Base-by-base conservation (phyloP, 2,329 filamentous ascomycete species). In the Sarocladium oryzae region DNA sequence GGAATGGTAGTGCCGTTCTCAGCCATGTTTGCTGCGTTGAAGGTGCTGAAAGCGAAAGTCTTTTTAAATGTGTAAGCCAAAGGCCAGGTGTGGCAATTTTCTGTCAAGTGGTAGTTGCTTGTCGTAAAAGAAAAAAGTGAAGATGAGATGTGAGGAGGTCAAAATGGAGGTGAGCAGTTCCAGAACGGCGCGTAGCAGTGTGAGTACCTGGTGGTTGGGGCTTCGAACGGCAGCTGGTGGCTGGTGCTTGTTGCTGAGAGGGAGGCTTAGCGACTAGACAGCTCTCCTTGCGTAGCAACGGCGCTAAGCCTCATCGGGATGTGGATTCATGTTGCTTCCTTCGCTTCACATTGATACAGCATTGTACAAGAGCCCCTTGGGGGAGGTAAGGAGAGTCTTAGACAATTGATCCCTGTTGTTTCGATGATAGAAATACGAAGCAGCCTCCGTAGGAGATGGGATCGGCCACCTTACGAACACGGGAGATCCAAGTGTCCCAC, bases 1-100 rank as follows among this genome's bases (percentile, higher is more conserved):
- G 76, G 69, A 64, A 73, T 65, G 56, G 73, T 74, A 58, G 71
- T 63, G 57, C 69, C 69, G 70, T 76, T 78, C 58, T 75, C 70
- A 62, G 76, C 68, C 76, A 81, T 77, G 59, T 51, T 60, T 54
- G 52, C 52, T 53, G 60, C 52, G 24, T 53, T 50, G 21, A 8
- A 37, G 36, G 40, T 43, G 45, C 23, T 53, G 51, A 23, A 55
- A 52, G 37, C 38, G 26, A 21, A 35, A n/a, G n/a, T 38, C 13
- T 16, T 41, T 38, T 49, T 24, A 35, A 43, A 15, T 4, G 13
- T 49, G 9, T 26, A 16, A 30, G 28, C 18, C 28, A 23, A 28
- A 18, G 11, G 18, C 15, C 5, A 28, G 11, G 43, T 46, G 49
- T 18, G 38, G 53, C 51, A 48, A 32, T 45, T 9, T 36, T 51